These are phyloP conservation scores for Solanum clarkiae DNA, from an alignment of 257 asterid genomes.

Conservation along the genomic window DNA sequence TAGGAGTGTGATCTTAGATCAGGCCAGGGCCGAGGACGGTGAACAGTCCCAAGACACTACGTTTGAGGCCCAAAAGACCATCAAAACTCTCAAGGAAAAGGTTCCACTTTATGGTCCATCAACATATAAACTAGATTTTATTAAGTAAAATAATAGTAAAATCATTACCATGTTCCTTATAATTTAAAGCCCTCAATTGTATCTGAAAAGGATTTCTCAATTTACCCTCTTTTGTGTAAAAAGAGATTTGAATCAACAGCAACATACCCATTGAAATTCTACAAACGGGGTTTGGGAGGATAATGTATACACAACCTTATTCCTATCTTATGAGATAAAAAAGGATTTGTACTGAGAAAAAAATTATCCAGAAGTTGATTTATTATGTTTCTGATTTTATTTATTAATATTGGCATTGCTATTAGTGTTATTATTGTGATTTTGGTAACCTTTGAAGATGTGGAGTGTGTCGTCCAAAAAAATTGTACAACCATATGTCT, in stretches of 20 bases:
- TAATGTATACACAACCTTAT: neutral
- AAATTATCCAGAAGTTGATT: neutral
- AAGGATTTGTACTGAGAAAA: neutral
- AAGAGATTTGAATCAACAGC: neutral
- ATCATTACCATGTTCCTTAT: neutral
- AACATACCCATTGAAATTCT: neutral
- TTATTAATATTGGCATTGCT: neutral
- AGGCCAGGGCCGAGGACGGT: neutral
- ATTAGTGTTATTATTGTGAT: neutral
- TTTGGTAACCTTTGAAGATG: neutral
- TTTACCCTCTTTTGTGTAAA: neutral
- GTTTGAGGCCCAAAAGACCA: neutral
- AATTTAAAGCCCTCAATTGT: neutral
- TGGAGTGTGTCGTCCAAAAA: neutral
- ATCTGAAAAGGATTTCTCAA: neutral
- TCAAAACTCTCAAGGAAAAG: neutral
- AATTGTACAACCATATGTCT: neutral
- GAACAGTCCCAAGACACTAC: neutral
- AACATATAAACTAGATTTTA: neutral
- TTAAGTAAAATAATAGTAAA: neutral
- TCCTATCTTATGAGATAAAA: neutral
- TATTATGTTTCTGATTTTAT: neutral
- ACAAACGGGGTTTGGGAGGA: neutral
- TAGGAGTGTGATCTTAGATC: neutral
- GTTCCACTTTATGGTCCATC: neutral